A percentile compares a stretch with the other conserved stretches of the same genome.
Evolutionary conservation across 192 early-diverging fungal species (phyloP).

Genomic region (Linderina pennispora): DNA sequence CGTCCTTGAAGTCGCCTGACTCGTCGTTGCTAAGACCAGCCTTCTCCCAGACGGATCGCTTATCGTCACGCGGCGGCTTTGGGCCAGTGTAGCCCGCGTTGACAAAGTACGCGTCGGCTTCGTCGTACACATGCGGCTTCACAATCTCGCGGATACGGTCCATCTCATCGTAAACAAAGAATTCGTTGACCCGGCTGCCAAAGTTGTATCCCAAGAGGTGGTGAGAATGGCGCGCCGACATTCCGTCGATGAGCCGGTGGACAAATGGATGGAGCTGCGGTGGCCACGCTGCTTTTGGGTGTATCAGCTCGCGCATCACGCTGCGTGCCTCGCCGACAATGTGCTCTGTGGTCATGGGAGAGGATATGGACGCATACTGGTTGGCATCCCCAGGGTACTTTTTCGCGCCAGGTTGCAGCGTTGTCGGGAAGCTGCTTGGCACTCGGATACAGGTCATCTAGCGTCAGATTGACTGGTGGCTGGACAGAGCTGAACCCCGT

Average conservation of each 20-base stretch:
- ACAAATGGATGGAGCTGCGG: constrained; percentile 17
- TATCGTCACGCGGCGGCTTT: constrained; percentile 9
- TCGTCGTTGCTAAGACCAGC: constrained; percentile 27
- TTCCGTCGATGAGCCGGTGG: constrained; percentile 5
- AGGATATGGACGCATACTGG: constrained; percentile 23
- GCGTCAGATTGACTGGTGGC: constrained; percentile 24
- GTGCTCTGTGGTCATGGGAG: constrained; percentile 22
- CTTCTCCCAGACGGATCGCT: constrained; percentile 31
- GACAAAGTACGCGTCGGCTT: constrained; percentile 26
- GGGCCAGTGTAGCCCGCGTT: constrained; percentile 22
- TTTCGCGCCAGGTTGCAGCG: constrained; percentile 14
- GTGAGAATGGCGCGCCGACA: constrained; percentile 14
- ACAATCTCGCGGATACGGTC: constrained; percentile 5
- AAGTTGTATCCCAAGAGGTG: too few relatives aligned
- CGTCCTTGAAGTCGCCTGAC: constrained; percentile 47
- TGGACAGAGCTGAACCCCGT: constrained; percentile 54
- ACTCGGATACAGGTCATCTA: constrained; percentile 35
- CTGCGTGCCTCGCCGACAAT: constrained; percentile 16
- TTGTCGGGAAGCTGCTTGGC: constrained; percentile 19
- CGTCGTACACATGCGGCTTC: neutral
- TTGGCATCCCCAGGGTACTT: constrained; percentile 21
- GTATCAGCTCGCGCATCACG: constrained; percentile 9
- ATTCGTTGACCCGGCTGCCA: neutral
- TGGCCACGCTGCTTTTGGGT: constrained; percentile 16
- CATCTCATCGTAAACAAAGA: constrained; percentile 1